phyloP scores from a whole-genome alignment of 257 asterid species.

The Nicotiana paniculata region DNA sequence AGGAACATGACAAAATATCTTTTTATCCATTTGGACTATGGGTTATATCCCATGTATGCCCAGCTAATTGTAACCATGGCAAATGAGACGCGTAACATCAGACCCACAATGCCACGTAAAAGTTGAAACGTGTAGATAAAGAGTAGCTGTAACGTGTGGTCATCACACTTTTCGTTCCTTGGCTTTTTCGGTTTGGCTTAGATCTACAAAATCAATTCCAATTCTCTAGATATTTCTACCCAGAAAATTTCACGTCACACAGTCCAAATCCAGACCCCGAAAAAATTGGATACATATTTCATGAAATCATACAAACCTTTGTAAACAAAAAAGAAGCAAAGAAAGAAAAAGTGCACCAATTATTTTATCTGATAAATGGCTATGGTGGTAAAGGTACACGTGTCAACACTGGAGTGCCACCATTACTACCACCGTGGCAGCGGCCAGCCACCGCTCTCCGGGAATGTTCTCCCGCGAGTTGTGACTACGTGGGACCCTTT shows the following conservation, averaged over 20 bases:
- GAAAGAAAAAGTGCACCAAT: not conserved
- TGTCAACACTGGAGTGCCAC: constrained; percentile 46
- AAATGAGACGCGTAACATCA: constrained; percentile 2
- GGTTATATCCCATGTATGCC: too few species aligned
- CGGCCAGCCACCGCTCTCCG: constrained; percentile 34
- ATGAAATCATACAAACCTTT: not conserved
- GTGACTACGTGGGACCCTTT: constrained; percentile 29
- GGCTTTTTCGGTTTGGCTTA: not conserved
- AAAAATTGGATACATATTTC: not conserved
- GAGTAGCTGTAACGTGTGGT: constrained; percentile 74
- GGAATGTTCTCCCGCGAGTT: constrained; percentile 25
- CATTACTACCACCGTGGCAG: constrained; percentile 32
- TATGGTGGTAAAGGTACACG: constrained; percentile 53
- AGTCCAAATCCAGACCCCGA: constrained; percentile 2
- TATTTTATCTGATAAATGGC: constrained; percentile 25
- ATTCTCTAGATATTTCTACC: constrained; percentile 13
- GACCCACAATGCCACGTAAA: constrained; percentile 37
- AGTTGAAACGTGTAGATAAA: constrained; percentile 42
- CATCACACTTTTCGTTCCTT: constrained; percentile 43
- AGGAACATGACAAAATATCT: too few species aligned
- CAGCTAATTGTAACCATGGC: not conserved
- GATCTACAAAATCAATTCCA: constrained; percentile 2
- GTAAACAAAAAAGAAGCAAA: not conserved
- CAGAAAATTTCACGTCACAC: not conserved
- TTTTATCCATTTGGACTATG: too few species aligned